phyloP scores from a whole-genome alignment of 140 eudicot genomes.

The Stevia rebaudiana region DNA sequence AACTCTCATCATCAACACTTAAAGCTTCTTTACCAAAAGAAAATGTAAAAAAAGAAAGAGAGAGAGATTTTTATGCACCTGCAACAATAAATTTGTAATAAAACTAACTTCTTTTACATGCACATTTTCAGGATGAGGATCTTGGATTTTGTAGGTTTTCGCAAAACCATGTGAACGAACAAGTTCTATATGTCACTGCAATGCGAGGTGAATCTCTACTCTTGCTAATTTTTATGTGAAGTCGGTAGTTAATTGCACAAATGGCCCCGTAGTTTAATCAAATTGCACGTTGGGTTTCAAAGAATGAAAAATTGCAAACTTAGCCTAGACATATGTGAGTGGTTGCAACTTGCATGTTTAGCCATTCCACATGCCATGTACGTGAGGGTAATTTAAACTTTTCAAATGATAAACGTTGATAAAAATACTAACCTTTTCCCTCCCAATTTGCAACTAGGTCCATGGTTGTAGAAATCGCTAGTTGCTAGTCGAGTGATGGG shows the following conservation, averaged over 20 bases:
- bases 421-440: no score
- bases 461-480: no score
- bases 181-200: constrained; percentile 58
- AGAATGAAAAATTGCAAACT: no score
- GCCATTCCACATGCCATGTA: no score
- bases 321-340: no score
- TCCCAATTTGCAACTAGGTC: no score
- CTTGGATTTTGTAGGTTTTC: constrained; percentile 82
- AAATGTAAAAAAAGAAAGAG: constrained; percentile 41
- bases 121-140: constrained; percentile 58
- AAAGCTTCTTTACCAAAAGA: constrained; percentile 67
- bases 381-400: no score
- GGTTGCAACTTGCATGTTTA: no score
- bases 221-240: not conserved
- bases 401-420: no score
- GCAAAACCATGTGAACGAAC: constrained; percentile 41
- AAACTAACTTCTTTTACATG: constrained; percentile 14
- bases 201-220: constrained; percentile 48
- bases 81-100: constrained; percentile 4
- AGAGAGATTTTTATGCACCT: not conserved
- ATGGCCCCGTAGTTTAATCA: no score
- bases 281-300: no score
- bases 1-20: constrained; percentile 46
- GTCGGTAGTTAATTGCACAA: not conserved
- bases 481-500: no score